A percentile compares a stretch with the other conserved stretches of the same genome.
These are phyloP conservation scores for Lobosporangium transversale DNA, from an alignment of 192 early-diverging fungal genomes.

Conservation along the genomic window DNA sequence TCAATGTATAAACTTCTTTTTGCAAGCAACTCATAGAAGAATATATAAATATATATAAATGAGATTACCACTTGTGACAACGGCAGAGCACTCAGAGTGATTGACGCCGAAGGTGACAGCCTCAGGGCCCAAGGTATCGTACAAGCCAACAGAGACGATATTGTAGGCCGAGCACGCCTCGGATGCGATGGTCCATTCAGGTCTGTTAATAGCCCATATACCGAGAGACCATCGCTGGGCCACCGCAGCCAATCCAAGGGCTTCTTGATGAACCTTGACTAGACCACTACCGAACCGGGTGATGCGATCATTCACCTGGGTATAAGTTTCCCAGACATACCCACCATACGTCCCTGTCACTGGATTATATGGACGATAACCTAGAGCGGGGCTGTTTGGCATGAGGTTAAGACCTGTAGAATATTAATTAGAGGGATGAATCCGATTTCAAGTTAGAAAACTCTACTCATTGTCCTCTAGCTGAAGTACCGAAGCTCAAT, in stretches of 20 bases:
- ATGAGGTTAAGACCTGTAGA: constrained; percentile 56
- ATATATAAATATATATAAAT: too few relatives aligned
- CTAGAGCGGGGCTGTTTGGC: constrained; percentile 67
- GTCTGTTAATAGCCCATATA: constrained; percentile 79
- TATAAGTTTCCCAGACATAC: constrained; percentile 79
- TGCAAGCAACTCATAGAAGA: too few relatives aligned
- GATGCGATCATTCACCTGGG: constrained; percentile 66
- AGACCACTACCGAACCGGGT: constrained; percentile 77
- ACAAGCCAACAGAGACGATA: constrained; percentile 78
- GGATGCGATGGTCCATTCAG: constrained; percentile 81
- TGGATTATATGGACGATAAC: constrained; percentile 64
- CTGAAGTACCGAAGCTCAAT: too few relatives aligned
- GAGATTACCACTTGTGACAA: constrained; percentile 72
- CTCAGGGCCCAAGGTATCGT: constrained; percentile 90
- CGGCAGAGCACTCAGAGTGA: constrained; percentile 78
- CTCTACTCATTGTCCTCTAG: too few relatives aligned
- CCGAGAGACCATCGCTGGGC: constrained; percentile 62
- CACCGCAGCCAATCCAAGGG: constrained; percentile 2
- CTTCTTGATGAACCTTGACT: constrained; percentile 57
- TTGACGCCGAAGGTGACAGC: constrained; percentile 87
- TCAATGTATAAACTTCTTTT: too few relatives aligned
- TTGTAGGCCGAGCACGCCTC: constrained; percentile 72
- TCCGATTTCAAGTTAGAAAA: too few relatives aligned
- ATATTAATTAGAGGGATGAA: too few relatives aligned
- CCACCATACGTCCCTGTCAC: constrained; percentile 65